These are phyloP conservation scores for Cryptomeria japonica DNA, from an alignment of 75 land plant genomes.

Conservation along the genomic window DNA sequence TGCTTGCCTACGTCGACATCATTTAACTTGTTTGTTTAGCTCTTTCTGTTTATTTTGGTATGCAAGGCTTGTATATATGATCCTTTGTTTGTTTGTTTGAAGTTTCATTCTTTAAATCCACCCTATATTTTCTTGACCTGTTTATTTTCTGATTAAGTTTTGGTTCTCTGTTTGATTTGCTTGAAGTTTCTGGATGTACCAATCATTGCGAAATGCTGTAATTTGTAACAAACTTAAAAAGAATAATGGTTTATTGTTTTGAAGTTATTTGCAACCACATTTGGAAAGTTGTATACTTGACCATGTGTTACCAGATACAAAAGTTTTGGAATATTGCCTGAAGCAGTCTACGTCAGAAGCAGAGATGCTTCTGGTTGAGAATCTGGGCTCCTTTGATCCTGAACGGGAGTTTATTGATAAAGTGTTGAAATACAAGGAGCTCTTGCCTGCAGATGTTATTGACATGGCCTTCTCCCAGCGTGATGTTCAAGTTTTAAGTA, in stretches of 20 bases:
- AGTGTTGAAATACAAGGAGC: constrained; percentile 66
- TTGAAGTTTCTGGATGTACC: background rate
- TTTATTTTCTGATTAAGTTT: background rate
- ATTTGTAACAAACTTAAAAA: background rate
- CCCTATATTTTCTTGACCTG: background rate
- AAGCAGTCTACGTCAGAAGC: constrained; percentile 71
- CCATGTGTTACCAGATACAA: constrained; percentile 38
- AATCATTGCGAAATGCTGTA: background rate
- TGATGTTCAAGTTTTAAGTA: constrained; percentile 18
- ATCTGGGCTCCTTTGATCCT: constrained; percentile 58
- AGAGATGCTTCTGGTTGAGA: constrained; percentile 52
- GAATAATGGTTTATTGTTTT: background rate
- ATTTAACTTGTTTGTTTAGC: background rate
- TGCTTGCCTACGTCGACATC: background rate
- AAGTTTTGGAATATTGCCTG: constrained; percentile 69
- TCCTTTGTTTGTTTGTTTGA: background rate
- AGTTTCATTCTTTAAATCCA: background rate
- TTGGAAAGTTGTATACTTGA: background rate
- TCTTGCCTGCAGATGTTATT: constrained; percentile 62
- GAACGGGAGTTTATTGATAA: constrained; percentile 66
- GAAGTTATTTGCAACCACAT: background rate
- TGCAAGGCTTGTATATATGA: background rate
- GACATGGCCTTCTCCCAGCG: constrained; percentile 54
- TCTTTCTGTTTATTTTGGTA: background rate
- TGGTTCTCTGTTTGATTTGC: background rate